A percentile compares a stretch with the other conserved stretches of the same genome.
These are phyloP conservation scores for Coniochaeta prunicola DNA, from an alignment of 2,329 filamentous ascomycete genomes.

Conservation along the genomic window DNA sequence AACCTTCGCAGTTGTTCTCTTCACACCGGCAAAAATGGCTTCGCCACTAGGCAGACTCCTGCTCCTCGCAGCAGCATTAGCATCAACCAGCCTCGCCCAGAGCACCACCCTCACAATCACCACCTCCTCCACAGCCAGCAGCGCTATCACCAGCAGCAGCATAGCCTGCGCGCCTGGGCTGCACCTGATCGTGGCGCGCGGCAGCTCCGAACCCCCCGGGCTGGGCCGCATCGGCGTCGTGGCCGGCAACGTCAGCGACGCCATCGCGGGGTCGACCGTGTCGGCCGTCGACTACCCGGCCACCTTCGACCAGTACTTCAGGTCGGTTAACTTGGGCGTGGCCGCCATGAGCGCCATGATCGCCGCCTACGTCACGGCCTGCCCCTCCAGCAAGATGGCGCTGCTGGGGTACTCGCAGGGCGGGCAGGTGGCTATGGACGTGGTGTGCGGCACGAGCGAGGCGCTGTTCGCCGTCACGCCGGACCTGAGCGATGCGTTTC, in stretches of 20 bases:
- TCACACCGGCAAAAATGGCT: neutral
- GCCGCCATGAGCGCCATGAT: conserved; percentile 11
- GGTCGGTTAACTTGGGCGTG: conserved; percentile 11
- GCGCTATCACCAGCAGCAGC: neutral
- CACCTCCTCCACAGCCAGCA: neutral
- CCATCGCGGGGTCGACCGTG: conserved; percentile 14
- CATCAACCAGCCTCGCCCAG: neutral
- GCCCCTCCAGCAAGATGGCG: conserved; percentile 15
- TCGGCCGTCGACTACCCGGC: conserved; percentile 17
- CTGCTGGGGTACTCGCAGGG: conserved; percentile 19
- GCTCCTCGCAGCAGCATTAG: neutral
- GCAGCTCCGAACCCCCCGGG: conserved; percentile 12
- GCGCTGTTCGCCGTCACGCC: conserved; percentile 7
- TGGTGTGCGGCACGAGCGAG: conserved; percentile 12
- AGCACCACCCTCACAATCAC: neutral
- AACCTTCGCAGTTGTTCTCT: neutral
- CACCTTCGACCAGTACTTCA: conserved; percentile 13
- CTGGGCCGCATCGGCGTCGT: conserved; percentile 15
- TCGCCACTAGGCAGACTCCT: neutral
- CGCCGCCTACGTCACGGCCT: conserved; percentile 9
- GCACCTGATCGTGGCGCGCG: conserved; percentile 17
- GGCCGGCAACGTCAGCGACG: conserved; percentile 12
- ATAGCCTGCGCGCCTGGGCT: conserved; percentile 12
- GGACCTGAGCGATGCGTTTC: conserved; percentile 6
- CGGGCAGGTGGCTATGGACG: conserved; percentile 16